Conservation (phyloP, 495 filamentous ascomycete genomes). For the Geoglossum glabrum region DNA sequence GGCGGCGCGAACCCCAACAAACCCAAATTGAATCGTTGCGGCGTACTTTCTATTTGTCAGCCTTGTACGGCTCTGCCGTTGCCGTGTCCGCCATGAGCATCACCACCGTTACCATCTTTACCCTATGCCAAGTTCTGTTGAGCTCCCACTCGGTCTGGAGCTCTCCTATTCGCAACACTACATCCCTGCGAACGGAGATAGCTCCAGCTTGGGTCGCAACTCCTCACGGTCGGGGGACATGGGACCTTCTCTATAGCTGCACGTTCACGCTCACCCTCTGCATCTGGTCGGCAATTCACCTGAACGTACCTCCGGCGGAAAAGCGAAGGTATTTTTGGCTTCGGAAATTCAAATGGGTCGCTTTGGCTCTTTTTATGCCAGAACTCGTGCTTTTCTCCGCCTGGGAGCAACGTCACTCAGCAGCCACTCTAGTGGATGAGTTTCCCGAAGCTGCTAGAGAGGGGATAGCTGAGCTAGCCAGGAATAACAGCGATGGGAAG, state of each 20-base stretch:
- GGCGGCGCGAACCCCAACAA: too few species aligned
- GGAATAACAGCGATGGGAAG: too few species aligned
- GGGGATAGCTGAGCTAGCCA: background rate
- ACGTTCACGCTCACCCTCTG: constrained; percentile 21
- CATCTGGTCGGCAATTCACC: constrained; percentile 25
- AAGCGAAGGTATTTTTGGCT: background rate
- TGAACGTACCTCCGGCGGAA: constrained; percentile 16
- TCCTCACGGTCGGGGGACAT: constrained; percentile 17
- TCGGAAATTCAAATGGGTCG: constrained; percentile 15
- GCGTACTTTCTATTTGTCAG: too few species aligned
- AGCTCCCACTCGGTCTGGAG: too few species aligned
- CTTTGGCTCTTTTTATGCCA: constrained; percentile 17
- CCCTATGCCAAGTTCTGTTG: too few species aligned
- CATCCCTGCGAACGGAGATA: too few species aligned
- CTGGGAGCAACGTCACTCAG: constrained; percentile 8
- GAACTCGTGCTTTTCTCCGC: constrained; percentile 17
- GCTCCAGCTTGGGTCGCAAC: background rate
- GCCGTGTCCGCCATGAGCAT: too few species aligned
- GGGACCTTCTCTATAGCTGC: constrained; percentile 18
- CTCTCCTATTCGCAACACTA: too few species aligned
- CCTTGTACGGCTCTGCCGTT: too few species aligned
- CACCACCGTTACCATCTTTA: too few species aligned
- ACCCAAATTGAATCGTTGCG: too few species aligned
- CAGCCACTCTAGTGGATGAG: background rate
- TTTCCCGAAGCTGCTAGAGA: background rate